phyloP scores from a whole-genome alignment of 768 basidiomycete genomes.

The Hebeloma cylindrosporum region DNA sequence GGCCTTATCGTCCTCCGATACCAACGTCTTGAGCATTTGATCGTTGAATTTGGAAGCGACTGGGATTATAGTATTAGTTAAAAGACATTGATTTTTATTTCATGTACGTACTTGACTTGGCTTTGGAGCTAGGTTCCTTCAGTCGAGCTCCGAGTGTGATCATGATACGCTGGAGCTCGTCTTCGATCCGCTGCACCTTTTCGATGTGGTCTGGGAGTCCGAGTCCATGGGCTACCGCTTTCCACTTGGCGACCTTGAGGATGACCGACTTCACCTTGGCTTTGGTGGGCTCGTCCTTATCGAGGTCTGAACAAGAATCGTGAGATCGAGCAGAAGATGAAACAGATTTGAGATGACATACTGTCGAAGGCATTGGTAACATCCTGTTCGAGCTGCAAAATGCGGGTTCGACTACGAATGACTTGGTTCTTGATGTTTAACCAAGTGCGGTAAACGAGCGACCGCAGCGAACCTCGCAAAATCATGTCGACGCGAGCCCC shows the following conservation, averaged over 20 bases:
- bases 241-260: slow-evolving; percentile 22
- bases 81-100: background rate
- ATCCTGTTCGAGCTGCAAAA: background rate
- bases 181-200: slow-evolving; percentile 17
- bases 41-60: background rate
- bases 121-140: background rate
- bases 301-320: no score
- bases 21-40: slow-evolving; percentile 12
- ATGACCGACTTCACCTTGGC: slow-evolving; percentile 16
- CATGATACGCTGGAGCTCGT: slow-evolving; percentile 19
- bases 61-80: background rate
- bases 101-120: background rate
- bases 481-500: background rate
- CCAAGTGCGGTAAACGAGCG: slow-evolving; percentile 12
- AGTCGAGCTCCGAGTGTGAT: slow-evolving; percentile 11
- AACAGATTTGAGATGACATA: no score
- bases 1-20: slow-evolving; percentile 17
- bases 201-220: background rate
- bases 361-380: slow-evolving; percentile 10
- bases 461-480: background rate
- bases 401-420: background rate
- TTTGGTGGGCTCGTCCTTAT: slow-evolving; percentile 1
- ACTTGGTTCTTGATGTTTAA: background rate
- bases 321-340: no score
- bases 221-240: slow-evolving; percentile 10